phyloP scores from a whole-genome alignment of 352 stramenopile genomes.

The Globisporangium emineosum region DNA sequence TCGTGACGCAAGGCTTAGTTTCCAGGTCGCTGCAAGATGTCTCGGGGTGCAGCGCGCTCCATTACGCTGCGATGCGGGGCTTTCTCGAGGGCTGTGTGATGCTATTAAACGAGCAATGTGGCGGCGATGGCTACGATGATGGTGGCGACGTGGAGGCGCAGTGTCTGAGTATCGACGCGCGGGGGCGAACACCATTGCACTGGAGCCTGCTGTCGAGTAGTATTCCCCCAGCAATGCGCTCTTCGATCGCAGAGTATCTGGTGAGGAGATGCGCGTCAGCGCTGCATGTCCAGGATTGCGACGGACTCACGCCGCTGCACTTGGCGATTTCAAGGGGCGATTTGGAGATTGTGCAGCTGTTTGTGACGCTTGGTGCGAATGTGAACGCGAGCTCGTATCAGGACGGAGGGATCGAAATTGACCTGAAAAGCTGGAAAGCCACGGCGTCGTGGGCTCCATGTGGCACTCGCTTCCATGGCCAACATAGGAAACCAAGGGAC shows the following conservation, averaged over 20 bases:
- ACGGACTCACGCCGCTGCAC: slow-evolving; percentile 43
- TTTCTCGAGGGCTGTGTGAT: slow-evolving; percentile 43
- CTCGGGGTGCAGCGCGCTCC: slow-evolving; percentile 41
- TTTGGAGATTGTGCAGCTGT: slow-evolving; percentile 28
- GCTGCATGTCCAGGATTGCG: slow-evolving; percentile 37
- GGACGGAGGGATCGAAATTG: too few species aligned
- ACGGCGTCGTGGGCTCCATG: slow-evolving; percentile 51
- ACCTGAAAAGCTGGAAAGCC: neutral
- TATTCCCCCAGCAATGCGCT: neutral
- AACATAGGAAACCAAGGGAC: neutral
- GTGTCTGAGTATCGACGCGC: slow-evolving; percentile 29
- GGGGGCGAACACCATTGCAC: slow-evolving; percentile 51
- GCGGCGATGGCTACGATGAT: neutral
- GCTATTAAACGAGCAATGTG: slow-evolving; percentile 25
- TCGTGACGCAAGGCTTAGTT: slow-evolving; percentile 20
- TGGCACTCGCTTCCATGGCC: slow-evolving; percentile 16
- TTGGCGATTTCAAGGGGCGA: slow-evolving; percentile 39
- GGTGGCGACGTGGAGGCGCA: slow-evolving; percentile 22
- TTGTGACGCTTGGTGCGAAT: slow-evolving; percentile 44
- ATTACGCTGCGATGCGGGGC: slow-evolving; percentile 42
- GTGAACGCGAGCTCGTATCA: slow-evolving; percentile 16
- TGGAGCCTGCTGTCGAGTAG: slow-evolving; percentile 30
- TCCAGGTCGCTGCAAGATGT: slow-evolving; percentile 23
- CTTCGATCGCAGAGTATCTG: slow-evolving; percentile 28
- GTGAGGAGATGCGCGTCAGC: slow-evolving; percentile 22